These are phyloP conservation scores for Trichoderma sp. DNA, from an alignment of 2,329 filamentous ascomycete species.

Conservation along the genomic window DNA sequence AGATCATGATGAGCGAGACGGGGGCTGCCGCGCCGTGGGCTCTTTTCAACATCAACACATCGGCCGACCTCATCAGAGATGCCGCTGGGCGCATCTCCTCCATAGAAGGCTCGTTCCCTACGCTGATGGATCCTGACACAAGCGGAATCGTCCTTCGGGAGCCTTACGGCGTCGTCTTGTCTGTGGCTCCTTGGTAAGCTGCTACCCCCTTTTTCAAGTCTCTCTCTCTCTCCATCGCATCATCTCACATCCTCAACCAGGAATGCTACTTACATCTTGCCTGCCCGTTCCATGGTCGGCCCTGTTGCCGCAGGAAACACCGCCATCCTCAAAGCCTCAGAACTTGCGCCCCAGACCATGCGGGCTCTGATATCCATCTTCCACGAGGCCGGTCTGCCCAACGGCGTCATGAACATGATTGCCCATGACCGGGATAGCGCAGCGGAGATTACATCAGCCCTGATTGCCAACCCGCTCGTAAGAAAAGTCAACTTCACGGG, in stretches of 20 bases:
- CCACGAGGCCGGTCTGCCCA: conserved; percentile 73
- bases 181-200: conserved; percentile 76
- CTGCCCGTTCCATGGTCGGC: conserved; percentile 56
- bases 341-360: conserved; percentile 65
- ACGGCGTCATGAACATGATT: conserved; percentile 73
- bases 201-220: background rate
- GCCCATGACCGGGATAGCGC: conserved; percentile 67
- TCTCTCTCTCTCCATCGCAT: background rate
- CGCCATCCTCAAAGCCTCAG: conserved; percentile 70
- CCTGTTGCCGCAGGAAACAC: conserved; percentile 80
- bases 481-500: conserved; percentile 89
- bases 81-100: conserved; percentile 46
- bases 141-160: conserved; percentile 69
- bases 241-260: conserved; percentile 36
- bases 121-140: conserved; percentile 34
- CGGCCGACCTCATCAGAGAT: conserved; percentile 46
- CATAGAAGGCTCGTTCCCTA: conserved; percentile 43
- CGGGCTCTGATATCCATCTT: conserved; percentile 65
- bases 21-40: conserved; percentile 43
- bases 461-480: conserved; percentile 68
- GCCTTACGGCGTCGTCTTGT: conserved; percentile 76
- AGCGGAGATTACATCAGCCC: conserved; percentile 62
- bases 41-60: conserved; percentile 42
- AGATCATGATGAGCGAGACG: conserved; percentile 59
- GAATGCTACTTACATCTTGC: conserved; percentile 61